Evolutionary conservation across 2,329 filamentous ascomycete species (phyloP).

Genomic region (Phyllosticta capitalensis): DNA sequence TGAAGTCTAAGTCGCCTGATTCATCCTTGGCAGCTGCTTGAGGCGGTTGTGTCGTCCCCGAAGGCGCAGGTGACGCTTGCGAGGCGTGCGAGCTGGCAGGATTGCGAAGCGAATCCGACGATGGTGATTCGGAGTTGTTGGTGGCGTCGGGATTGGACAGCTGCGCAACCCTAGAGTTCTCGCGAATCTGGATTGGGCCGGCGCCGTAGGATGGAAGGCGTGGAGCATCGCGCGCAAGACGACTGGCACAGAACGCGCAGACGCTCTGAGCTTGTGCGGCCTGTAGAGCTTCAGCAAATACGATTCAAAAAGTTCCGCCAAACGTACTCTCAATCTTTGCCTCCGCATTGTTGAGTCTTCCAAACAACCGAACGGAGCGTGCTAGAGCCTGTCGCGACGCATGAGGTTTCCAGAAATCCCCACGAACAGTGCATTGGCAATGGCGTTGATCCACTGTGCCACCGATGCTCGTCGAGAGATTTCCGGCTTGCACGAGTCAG

Average conservation of each 20-base stretch:
- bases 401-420: not conserved
- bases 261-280: constrained; percentile 26
- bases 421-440: not conserved
- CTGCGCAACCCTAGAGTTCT: constrained; percentile 3
- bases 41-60: not conserved
- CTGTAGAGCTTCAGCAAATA: constrained; percentile 13
- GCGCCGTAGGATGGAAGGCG: constrained; percentile 11
- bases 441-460: not conserved
- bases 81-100: constrained; percentile 8
- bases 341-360: constrained; percentile 1
- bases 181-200: constrained; percentile 19
- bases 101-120: constrained; percentile 21
- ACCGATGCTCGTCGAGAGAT: not conserved
- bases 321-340: constrained; percentile 1
- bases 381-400: not conserved
- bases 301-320: too few relatives aligned
- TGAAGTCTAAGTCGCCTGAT: not conserved
- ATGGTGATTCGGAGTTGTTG: constrained; percentile 22
- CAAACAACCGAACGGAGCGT: not conserved
- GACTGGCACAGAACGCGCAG: constrained; percentile 30
- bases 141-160: constrained; percentile 16
- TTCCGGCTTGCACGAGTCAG: not conserved
- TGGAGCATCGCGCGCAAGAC: constrained; percentile 17
- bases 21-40: not conserved
- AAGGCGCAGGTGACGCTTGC: not conserved